These are phyloP conservation scores for Fraxinus velutina DNA, from an alignment of 305 asterid species.

Conservation along the genomic window DNA sequence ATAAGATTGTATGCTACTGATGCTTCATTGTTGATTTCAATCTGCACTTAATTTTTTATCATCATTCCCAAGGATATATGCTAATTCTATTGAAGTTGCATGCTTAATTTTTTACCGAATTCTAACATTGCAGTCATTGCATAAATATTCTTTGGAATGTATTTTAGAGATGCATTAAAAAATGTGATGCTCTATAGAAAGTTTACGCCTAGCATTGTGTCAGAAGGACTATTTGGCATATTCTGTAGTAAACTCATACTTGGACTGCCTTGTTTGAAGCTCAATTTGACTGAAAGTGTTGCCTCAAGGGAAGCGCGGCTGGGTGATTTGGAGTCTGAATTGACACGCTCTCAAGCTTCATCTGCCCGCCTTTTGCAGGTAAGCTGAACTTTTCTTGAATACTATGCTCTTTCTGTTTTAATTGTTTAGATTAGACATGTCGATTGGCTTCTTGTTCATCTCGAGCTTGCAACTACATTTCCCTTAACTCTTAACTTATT, in stretches of 20 bases:
- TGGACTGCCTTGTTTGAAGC: conserved; percentile 37
- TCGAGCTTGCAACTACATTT: neutral
- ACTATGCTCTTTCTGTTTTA: neutral
- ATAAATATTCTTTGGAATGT: neutral
- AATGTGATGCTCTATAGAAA: neutral
- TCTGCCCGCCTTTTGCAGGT: conserved; percentile 66
- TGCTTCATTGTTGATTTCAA: neutral
- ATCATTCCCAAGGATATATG: neutral
- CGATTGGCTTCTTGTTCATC: neutral
- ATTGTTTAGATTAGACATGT: neutral
- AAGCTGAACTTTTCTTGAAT: neutral
- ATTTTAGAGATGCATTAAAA: neutral
- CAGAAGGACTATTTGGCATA: neutral
- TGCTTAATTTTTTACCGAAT: neutral
- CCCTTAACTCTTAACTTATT: neutral
- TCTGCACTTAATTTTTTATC: neutral
- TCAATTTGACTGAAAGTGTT: conserved; percentile 61
- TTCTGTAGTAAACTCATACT: conserved; percentile 1
- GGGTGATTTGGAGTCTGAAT: conserved; percentile 65
- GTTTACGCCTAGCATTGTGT: neutral
- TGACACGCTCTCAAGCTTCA: conserved; percentile 61
- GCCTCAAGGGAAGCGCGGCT: conserved; percentile 67
- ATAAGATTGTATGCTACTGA: conserved; percentile 60
- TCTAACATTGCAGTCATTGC: neutral
- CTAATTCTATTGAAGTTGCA: conserved; percentile 6